Conservation (phyloP, 2,329 filamentous ascomycete species). For the Aspergillus aculeatinus region DNA sequence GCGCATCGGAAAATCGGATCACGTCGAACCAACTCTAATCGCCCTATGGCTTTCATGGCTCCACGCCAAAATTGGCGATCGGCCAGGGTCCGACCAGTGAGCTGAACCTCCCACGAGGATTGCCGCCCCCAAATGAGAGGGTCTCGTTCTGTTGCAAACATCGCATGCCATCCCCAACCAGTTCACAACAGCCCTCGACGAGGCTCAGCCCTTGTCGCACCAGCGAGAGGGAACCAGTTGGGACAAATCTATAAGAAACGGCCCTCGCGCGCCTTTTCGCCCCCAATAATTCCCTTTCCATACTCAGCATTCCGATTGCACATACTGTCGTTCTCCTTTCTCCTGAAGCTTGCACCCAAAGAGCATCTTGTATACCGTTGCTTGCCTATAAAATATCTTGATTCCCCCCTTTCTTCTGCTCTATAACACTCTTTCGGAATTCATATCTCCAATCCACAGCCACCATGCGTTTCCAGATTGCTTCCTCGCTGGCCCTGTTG, state of each 20-base stretch:
- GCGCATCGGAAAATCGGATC: background rate
- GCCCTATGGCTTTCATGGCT: background rate
- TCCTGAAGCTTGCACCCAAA: background rate
- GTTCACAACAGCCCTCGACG: background rate
- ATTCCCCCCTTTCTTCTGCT: background rate
- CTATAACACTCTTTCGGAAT: background rate
- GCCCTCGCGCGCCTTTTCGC: background rate
- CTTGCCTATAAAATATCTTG: background rate
- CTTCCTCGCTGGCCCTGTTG: conserved; percentile 26
- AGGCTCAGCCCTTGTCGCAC: background rate
- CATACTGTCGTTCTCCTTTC: background rate
- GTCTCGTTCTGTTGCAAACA: background rate
- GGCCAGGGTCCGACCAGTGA: background rate
- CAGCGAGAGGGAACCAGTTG: background rate
- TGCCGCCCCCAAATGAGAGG: background rate
- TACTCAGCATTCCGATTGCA: background rate
- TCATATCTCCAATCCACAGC: background rate
- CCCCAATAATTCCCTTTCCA: background rate
- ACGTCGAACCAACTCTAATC: background rate
- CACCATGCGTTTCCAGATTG: conserved; percentile 16
- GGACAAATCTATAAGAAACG: background rate
- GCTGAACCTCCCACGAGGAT: background rate
- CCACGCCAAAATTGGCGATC: background rate
- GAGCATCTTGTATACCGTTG: background rate
- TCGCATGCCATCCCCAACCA: background rate